These are phyloP conservation scores for Lepiota brunneoincarnata DNA, from an alignment of 768 basidiomycete genomes.

Conservation along the genomic window DNA sequence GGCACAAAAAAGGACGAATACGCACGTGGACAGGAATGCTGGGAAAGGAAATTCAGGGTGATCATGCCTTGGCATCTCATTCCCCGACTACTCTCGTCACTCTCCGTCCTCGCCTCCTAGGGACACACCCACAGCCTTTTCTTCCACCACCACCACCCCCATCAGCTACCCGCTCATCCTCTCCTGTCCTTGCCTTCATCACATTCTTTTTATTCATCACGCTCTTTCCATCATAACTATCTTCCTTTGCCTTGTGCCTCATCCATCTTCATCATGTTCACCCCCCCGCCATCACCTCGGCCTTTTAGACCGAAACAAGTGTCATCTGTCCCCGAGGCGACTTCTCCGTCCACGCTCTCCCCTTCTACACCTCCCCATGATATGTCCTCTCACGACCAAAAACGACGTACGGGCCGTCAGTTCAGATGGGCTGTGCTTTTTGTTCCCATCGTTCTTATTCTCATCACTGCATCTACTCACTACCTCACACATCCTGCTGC, in stretches of 20 bases:
- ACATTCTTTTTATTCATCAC: conserved; percentile 15
- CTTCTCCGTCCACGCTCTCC: not conserved
- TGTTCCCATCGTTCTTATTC: conserved; percentile 52
- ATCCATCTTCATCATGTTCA: conserved; percentile 26
- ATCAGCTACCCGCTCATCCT: conserved; percentile 21
- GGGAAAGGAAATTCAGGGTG: not conserved
- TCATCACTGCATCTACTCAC: conserved; percentile 52
- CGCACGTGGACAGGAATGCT: not conserved
- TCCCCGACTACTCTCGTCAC: not conserved
- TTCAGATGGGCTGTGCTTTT: conserved; percentile 51
- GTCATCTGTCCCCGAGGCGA: not conserved
- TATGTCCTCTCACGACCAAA: conserved; percentile 22
- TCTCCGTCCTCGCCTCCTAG: not conserved
- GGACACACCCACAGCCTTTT: not conserved
- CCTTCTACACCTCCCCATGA: conserved; percentile 6
- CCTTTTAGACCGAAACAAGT: conserved; percentile 11
- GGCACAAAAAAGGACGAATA: not conserved
- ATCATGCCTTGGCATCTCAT: not conserved
- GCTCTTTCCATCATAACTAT: conserved; percentile 1
- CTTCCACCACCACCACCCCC: conserved; percentile 21
- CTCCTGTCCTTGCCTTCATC: conserved; percentile 16
- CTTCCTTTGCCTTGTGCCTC: not conserved
- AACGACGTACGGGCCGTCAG: conserved; percentile 42
- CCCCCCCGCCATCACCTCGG: conserved; percentile 32
- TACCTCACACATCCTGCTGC: conserved; percentile 46